phyloP scores from a whole-genome alignment of 106 monocot species.

The Allium fistulosum region DNA sequence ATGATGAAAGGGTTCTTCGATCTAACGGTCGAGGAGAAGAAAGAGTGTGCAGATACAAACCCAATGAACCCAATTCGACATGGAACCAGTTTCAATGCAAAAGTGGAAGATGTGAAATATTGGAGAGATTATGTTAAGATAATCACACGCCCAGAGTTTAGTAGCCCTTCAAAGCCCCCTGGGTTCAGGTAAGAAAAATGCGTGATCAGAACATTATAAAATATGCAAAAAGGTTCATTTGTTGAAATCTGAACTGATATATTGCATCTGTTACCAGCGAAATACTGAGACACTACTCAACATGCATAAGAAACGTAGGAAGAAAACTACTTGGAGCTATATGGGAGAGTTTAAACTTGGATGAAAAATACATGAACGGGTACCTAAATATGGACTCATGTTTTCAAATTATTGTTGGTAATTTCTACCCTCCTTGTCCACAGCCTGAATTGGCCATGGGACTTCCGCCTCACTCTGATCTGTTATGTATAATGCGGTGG shows the following conservation, averaged over 20 bases:
- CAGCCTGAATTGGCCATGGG: constrained; percentile 38
- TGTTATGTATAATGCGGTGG: no score
- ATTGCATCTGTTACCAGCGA: no score
- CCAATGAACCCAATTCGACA: constrained; percentile 46
- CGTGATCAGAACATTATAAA: no score
- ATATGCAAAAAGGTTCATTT: no score
- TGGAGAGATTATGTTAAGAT: constrained; percentile 71
- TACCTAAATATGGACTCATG: constrained; percentile 23
- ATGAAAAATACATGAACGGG: no score
- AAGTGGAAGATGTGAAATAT: constrained; percentile 35
- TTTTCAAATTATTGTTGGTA: constrained; percentile 26
- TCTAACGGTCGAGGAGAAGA: constrained; percentile 32
- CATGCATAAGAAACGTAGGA: no score
- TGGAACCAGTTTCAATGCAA: constrained; percentile 64
- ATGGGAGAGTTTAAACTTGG: no score
- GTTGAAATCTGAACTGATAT: no score
- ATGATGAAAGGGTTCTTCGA: constrained; percentile 13
- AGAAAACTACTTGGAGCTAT: no score
- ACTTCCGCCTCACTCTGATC: constrained; percentile 58
- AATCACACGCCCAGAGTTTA: constrained; percentile 43
- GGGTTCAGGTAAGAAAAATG: constrained; percentile 29
- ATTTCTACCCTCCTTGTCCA: constrained; percentile 50
- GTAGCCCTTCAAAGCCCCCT: constrained; percentile 40
- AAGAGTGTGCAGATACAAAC: constrained; percentile 2
- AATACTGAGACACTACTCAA: no score